Evolutionary conservation across 2,329 filamentous ascomycete species (phyloP), one percentile per base, ranked within the genome.

Genomic region (Fusarium aywerte): DNA sequence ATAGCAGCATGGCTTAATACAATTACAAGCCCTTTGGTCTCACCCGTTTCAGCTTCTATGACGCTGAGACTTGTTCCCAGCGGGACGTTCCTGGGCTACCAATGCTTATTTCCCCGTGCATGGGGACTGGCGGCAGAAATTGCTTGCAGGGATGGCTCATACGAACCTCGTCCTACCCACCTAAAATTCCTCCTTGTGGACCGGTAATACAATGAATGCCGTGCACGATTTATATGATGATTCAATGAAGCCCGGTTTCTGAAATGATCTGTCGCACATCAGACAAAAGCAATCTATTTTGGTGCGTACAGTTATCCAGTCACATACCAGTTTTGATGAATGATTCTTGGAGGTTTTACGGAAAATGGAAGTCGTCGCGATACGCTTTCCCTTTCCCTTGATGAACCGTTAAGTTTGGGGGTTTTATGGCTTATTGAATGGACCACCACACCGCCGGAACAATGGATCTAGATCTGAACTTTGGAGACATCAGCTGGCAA

Each of bases 61-160:
- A 63, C 60, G 60, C 36, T 38, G 45, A 64, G 44, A 63, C 44
- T 49, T 32, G 10, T n/a, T 32, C 36, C 33, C 39, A 50, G n/a
- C 32, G 32, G 45, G 45, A 36, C 43, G 43, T 63, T 29, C 39
- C 60, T 21, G 36, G 33, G 13, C 25, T 45, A 49, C 20, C 33
- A 21, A 64, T 51, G 20, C 60, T 45, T 51, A 54, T 42, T 58
- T 45, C 35, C 38, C 35, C 40, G 29, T 58, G 51, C 39, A 36
- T 58, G 27, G 18, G 31, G 7, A 36, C 35, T 13, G 18, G 38
- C 33, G 18, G 38, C 33, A 58, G 51, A 62, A 20, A 54, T 40
- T 18, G 10, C 8, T 18, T 45, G 20, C 39, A 64, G 44, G 51
- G 33, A 35, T 63, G 11, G 4, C 4, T 5, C 15, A 31, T 63